Evolutionary conservation across 2,329 filamentous ascomycete species (phyloP).

Genomic region (Trichoderma koningii): DNA sequence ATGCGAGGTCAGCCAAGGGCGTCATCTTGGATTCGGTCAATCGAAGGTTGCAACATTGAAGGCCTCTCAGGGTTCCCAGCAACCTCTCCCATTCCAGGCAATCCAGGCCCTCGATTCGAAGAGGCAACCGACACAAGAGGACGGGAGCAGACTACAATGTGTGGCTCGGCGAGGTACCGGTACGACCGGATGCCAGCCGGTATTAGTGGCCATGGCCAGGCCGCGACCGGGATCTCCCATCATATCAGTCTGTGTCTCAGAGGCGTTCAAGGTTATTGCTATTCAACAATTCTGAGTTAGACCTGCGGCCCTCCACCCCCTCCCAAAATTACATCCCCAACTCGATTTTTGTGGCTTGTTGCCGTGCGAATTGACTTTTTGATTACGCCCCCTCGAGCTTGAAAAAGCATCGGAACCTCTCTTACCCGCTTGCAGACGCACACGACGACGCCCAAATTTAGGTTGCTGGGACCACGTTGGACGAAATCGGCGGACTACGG

Average conservation of each 20-base stretch:
- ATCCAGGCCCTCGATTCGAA: neutral
- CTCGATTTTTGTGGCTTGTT: constrained; percentile 28
- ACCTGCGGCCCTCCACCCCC: constrained; percentile 21
- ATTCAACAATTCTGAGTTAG: constrained; percentile 30
- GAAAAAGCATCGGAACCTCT: constrained; percentile 12
- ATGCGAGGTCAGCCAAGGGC: constrained; percentile 9
- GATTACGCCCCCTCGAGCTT: neutral
- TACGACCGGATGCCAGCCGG: constrained; percentile 22
- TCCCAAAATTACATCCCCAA: constrained; percentile 29
- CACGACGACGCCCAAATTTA: neutral
- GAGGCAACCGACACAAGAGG: constrained; percentile 2
- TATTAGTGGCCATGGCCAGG: constrained; percentile 9
- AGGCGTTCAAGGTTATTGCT: neutral
- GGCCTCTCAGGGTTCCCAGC: neutral
- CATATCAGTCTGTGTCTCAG: constrained; percentile 15
- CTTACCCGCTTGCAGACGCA: constrained; percentile 5
- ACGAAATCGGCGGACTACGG: neutral
- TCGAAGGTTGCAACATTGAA: neutral
- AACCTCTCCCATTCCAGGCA: neutral
- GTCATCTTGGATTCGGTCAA: neutral
- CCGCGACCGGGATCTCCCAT: constrained; percentile 24
- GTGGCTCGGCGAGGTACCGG: constrained; percentile 26
- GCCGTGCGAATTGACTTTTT: constrained; percentile 8
- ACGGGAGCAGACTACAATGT: constrained; percentile 10
- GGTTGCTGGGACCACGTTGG: neutral